Conservation (phyloP, 352 stramenopile genomes). For the Phytophthora cactorum region DNA sequence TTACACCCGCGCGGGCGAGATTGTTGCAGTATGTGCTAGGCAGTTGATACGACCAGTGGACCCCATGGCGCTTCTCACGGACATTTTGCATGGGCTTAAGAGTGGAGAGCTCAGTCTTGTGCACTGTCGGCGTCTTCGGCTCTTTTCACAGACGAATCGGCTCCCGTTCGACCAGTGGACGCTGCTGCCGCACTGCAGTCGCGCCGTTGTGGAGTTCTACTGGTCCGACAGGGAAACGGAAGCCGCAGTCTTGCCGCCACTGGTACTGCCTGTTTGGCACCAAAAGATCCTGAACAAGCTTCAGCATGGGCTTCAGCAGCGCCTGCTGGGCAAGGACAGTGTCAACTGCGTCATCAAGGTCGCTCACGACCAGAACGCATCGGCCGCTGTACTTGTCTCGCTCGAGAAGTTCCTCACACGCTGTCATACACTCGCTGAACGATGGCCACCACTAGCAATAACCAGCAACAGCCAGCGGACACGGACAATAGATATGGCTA, state of each 20-base stretch:
- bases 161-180: constrained; percentile 58
- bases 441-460: no score
- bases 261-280: constrained; percentile 48
- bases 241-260: neutral
- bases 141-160: constrained; percentile 59
- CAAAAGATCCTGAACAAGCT: constrained; percentile 49
- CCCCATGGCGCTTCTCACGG: constrained; percentile 35
- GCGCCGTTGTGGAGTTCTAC: constrained; percentile 54
- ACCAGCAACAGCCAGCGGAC: neutral
- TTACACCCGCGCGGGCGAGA: constrained; percentile 46
- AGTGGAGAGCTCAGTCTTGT: constrained; percentile 32
- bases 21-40: constrained; percentile 58
- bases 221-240: constrained; percentile 16
- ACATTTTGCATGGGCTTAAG: constrained; percentile 41
- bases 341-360: constrained; percentile 52
- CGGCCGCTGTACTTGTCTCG: constrained; percentile 33
- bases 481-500: constrained; percentile 6
- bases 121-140: constrained; percentile 55
- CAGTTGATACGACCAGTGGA: constrained; percentile 59
- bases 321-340: constrained; percentile 62
- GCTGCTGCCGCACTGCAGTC: constrained; percentile 37
- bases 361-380: constrained; percentile 47
- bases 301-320: constrained; percentile 55
- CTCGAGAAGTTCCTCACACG: constrained; percentile 61
- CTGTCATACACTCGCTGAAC: constrained; percentile 15